Conservation (phyloP, 768 basidiomycete species). For the Boletus fagicola region DNA sequence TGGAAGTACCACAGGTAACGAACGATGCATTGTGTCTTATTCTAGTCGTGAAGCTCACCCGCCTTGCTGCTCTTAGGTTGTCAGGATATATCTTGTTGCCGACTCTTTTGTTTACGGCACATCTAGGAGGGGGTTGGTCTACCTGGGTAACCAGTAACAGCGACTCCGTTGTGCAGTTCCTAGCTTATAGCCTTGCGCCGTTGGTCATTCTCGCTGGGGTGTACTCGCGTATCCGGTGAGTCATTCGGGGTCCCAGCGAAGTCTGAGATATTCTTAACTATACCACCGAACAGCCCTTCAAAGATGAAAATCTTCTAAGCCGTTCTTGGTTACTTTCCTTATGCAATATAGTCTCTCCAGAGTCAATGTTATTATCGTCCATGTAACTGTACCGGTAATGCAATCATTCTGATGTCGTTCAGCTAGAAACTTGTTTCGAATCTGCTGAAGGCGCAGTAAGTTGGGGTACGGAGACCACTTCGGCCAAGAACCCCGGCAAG, state of each 20-base stretch:
- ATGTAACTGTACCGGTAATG: slow-evolving; percentile 5
- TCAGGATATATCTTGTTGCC: slow-evolving; percentile 75
- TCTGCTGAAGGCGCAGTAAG: slow-evolving; percentile 9
- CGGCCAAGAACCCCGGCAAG: slow-evolving; percentile 83
- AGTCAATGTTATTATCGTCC: neutral
- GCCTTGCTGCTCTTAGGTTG: slow-evolving; percentile 38
- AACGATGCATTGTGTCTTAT: slow-evolving; percentile 1
- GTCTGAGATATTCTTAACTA: neutral
- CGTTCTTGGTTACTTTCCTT: neutral
- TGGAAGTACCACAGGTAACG: slow-evolving; percentile 83
- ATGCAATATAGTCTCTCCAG: neutral
- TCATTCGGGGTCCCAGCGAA: neutral
- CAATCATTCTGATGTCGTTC: slow-evolving; percentile 4
- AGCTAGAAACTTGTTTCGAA: slow-evolving; percentile 13
- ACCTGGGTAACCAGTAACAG: slow-evolving; percentile 48
- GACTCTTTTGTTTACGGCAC: slow-evolving; percentile 55
- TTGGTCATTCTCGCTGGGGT: slow-evolving; percentile 42
- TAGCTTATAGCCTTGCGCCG: slow-evolving; percentile 59
- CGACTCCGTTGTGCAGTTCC: slow-evolving; percentile 39
- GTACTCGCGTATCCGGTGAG: slow-evolving; percentile 53
- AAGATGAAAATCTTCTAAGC: slow-evolving; percentile 60
- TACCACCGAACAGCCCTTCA: slow-evolving; percentile 42
- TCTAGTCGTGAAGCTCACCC: slow-evolving; percentile 1
- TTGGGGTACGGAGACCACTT: slow-evolving; percentile 53
- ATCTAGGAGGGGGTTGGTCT: slow-evolving; percentile 74